Conservation (phyloP, 768 basidiomycete genomes). For the Sporobolomyces phaffii region DNA sequence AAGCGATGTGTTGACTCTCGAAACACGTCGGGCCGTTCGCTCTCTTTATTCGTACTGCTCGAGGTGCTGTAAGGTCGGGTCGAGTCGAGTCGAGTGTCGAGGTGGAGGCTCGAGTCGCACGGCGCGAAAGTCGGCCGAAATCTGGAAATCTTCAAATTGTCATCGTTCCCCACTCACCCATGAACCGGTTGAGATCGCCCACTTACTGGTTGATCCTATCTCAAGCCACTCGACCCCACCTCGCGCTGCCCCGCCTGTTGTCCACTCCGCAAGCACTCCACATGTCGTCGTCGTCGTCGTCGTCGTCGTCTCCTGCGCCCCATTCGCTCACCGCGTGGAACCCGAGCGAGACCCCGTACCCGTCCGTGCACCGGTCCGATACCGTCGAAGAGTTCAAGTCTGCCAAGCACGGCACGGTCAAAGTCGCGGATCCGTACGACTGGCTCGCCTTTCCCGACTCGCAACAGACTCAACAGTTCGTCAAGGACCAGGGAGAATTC, state of each 20-base stretch:
- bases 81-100: neutral
- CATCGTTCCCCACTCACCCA: neutral
- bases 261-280: slow-evolving; percentile 33
- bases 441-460: slow-evolving; percentile 59
- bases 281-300: slow-evolving; percentile 42
- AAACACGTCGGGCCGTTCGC: no score
- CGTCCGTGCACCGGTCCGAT: slow-evolving; percentile 54
- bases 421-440: slow-evolving; percentile 58
- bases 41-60: no score
- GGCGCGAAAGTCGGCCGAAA: no score
- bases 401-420: slow-evolving; percentile 58
- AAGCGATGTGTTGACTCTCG: neutral
- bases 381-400: slow-evolving; percentile 64
- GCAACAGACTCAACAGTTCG: slow-evolving; percentile 56
- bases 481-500: slow-evolving; percentile 40
- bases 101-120: neutral
- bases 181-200: neutral
- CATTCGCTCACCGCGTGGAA: slow-evolving; percentile 44
- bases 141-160: no score
- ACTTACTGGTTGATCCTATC: neutral
- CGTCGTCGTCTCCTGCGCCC: no score
- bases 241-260: neutral
- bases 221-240: neutral
- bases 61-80: neutral
- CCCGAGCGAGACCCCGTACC: slow-evolving; percentile 56